phyloP scores from a whole-genome alignment of 495 filamentous ascomycete species.

The Penicillium bovifimosum region DNA sequence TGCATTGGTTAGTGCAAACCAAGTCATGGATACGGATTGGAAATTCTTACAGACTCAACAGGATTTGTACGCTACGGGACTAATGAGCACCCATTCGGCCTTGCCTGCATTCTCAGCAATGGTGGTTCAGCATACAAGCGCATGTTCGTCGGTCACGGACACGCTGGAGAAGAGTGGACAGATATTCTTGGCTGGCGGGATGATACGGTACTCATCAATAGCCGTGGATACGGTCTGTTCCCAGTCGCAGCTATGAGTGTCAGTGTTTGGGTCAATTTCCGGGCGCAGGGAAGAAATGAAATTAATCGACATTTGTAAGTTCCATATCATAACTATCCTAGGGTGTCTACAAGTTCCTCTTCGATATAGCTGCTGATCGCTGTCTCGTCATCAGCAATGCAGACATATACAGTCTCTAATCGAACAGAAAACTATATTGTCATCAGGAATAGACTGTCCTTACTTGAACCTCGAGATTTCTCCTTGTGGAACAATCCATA shows the following conservation, averaged over 20 bases:
- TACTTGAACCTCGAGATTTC: not conserved
- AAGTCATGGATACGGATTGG: not conserved
- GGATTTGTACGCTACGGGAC: slow-evolving; percentile 60
- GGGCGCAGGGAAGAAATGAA: slow-evolving; percentile 11
- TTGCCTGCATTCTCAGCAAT: slow-evolving; percentile 57
- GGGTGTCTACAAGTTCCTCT: too few species aligned
- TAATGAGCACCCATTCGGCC: slow-evolving; percentile 43
- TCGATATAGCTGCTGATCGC: too few species aligned
- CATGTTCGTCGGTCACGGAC: slow-evolving; percentile 60
- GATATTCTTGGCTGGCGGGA: slow-evolving; percentile 52
- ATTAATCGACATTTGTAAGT: slow-evolving; percentile 17
- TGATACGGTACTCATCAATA: slow-evolving; percentile 46
- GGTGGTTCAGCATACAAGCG: slow-evolving; percentile 40
- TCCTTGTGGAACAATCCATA: not conserved
- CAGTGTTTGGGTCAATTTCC: slow-evolving; percentile 54
- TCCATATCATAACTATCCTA: too few species aligned
- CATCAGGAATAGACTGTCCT: not conserved
- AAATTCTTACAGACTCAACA: slow-evolving; percentile 3
- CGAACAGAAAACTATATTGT: not conserved
- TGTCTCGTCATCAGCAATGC: not conserved
- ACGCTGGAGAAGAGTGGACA: slow-evolving; percentile 57
- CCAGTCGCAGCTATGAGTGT: slow-evolving; percentile 50
- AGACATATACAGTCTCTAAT: not conserved
- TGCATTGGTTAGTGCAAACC: slow-evolving; percentile 50
- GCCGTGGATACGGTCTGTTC: slow-evolving; percentile 52